Evolutionary conservation across 2,329 filamentous ascomycete genomes (phyloP), one percentile per base, ranked within the genome.

Genomic region (Calonectria henricotiae): DNA sequence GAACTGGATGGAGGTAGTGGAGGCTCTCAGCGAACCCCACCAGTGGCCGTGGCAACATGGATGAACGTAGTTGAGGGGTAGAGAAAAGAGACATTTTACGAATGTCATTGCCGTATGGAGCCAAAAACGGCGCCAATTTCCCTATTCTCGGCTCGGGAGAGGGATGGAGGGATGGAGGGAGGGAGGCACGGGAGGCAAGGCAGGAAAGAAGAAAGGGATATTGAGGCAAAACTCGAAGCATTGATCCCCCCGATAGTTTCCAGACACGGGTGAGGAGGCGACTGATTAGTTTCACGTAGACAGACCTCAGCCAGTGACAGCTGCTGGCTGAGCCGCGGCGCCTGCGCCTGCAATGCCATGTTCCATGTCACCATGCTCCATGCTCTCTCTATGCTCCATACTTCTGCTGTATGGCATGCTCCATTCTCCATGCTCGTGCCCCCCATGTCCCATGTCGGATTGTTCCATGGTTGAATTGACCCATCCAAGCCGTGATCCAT

Each of bases 11-110:
- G 32, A 41, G 55, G 55, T 25, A 43, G 54, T 67, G 55, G 58
- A 54, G 46, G 49, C 47, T 47, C 23, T 63, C 15, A 27, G 27
- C 37, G 32, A 73, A 71, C 76, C 70, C 74, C 75, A 77, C 71
- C 68, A 74, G 65, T 73, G 71, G 15, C 71, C 71, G 72, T 76
- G 74, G 73, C 73, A 78, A 78, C 73, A 73, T 65, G 73, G 73
- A 71, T 71, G 32, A 63, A 62, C n/a, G 63, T 65, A 65, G 58
- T 62, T 67, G 61, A 68, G 61, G 64, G 68, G 68, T 46, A 62
- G 37, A 66, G 54, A 64, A 17, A 69, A 69, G 32, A 69, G 67
- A 62, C 60, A 41, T 68, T 70, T 71, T 74, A 43, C 41, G 62
- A 23, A 43, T 54, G 35, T 49, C 61, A 64, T 41, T 61, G 54